phyloP scores from a whole-genome alignment of 228 moss, liverwort and hornwort genomes.

The Sphagnum magellanicum region DNA sequence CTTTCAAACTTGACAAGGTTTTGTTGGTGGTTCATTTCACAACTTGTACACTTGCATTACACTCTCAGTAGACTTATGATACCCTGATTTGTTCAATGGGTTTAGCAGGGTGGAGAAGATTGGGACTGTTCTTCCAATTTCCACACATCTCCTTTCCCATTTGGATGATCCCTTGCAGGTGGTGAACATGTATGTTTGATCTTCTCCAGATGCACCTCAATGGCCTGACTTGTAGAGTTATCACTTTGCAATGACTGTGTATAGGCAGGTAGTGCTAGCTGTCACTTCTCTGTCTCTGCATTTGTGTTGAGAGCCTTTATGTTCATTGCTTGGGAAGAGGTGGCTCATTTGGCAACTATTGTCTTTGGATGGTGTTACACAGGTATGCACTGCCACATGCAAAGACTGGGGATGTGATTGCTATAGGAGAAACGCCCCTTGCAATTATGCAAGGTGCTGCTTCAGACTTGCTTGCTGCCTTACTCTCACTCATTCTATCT shows the following conservation, averaged over 20 bases:
- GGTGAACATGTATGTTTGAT: constrained; percentile 47
- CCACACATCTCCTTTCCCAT: constrained; percentile 88
- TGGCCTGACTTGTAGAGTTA: not conserved
- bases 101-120: constrained; percentile 31
- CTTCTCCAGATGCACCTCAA: not conserved
- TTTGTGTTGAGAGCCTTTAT: too few relatives aligned
- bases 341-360: not conserved
- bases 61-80: not conserved
- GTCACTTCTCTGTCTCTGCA: too few relatives aligned
- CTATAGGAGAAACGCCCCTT: constrained; percentile 93
- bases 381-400: constrained; percentile 87
- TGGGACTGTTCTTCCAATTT: constrained; percentile 74
- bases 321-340: not conserved
- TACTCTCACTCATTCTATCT: not conserved
- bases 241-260: not conserved
- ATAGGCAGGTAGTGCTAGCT: not conserved
- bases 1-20: not conserved
- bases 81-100: not conserved
- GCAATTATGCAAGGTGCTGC: constrained; percentile 95
- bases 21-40: not conserved
- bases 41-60: not conserved
- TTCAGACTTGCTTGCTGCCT: not conserved
- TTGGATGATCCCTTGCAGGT: constrained; percentile 95
- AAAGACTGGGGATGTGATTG: constrained; percentile 76
- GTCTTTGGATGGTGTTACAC: constrained; percentile 8